A percentile compares a stretch with the other conserved stretches of the same genome.
phyloP scores from a whole-genome alignment of 352 stramenopile species.

The Phytophthora kernoviae region DNA sequence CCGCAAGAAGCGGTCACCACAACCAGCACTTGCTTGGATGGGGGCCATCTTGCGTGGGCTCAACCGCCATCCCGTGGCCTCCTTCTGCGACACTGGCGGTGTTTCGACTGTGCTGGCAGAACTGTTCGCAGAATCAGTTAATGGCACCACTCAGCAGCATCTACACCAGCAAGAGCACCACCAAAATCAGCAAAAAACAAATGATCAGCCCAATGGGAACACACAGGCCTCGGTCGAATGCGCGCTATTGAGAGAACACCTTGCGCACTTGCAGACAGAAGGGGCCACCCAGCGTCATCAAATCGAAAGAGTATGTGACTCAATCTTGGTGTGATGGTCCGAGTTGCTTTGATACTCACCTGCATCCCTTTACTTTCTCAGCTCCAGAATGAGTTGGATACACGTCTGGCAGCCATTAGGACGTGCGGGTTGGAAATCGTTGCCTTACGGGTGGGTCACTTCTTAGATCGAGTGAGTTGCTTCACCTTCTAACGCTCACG shows the following conservation, averaged over 20 bases:
- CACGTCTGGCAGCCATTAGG: conserved; percentile 54
- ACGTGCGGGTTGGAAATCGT: conserved; percentile 71
- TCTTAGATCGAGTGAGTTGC: not conserved
- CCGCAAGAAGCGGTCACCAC: conserved; percentile 35
- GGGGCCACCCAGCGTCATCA: conserved; percentile 49
- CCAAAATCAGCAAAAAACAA: not conserved
- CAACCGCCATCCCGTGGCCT: conserved; percentile 75
- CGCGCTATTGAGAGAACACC: conserved; percentile 42
- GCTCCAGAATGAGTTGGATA: conserved; percentile 68
- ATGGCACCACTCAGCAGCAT: not conserved
- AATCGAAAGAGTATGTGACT: conserved; percentile 41
- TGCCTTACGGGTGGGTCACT: conserved; percentile 43
- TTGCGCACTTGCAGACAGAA: conserved; percentile 56
- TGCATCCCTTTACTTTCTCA: conserved; percentile 19
- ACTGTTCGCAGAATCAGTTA: conserved; percentile 26
- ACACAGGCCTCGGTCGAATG: conserved; percentile 5
- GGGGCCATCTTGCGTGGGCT: conserved; percentile 68
- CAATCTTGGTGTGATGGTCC: not conserved
- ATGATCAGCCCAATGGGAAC: not conserved
- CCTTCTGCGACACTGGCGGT: conserved; percentile 73
- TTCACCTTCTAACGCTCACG: not conserved
- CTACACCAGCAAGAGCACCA: conserved; percentile 4
- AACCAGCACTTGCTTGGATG: conserved; percentile 58
- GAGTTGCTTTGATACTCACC: conserved; percentile 4
- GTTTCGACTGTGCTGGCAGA: conserved; percentile 55